A percentile compares a stretch with the other conserved stretches of the same genome.
Conservation (phyloP, 495 filamentous ascomycete genomes). For the Aspergillus nidulans region DNA sequence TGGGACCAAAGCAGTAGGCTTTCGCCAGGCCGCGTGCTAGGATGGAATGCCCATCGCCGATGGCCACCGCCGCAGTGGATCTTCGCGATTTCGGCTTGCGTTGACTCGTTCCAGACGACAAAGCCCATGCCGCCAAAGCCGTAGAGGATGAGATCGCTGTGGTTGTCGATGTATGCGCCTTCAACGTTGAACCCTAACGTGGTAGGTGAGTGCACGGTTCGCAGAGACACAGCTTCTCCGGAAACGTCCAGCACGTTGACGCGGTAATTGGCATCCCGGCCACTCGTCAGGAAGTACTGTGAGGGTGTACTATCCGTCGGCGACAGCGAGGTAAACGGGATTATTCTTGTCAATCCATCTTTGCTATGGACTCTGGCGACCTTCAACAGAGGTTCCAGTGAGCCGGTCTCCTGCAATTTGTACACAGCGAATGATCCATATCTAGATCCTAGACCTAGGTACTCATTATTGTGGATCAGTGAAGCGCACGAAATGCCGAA, state of each 20-base stretch:
- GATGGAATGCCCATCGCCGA: slow-evolving; percentile 60
- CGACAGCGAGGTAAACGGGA: slow-evolving; percentile 23
- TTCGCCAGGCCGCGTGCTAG: slow-evolving; percentile 20
- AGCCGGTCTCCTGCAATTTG: slow-evolving; percentile 18
- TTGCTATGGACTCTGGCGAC: slow-evolving; percentile 44
- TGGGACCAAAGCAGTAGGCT: slow-evolving; percentile 52
- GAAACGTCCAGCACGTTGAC: slow-evolving; percentile 39
- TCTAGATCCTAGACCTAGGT: slow-evolving; percentile 67
- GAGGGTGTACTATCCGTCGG: slow-evolving; percentile 7
- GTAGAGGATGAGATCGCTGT: slow-evolving; percentile 59
- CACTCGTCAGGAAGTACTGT: slow-evolving; percentile 54
- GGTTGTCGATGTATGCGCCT: slow-evolving; percentile 53
- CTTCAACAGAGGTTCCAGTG: slow-evolving; percentile 22
- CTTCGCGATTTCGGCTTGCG: slow-evolving; percentile 57
- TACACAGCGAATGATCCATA: slow-evolving; percentile 58
- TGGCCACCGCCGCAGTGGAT: slow-evolving; percentile 82
- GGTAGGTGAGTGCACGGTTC: slow-evolving; percentile 50
- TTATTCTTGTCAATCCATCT: slow-evolving; percentile 69
- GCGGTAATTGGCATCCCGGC: slow-evolving; percentile 69
- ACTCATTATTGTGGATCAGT: slow-evolving; percentile 31
- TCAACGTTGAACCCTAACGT: slow-evolving; percentile 67
- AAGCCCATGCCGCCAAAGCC: slow-evolving; percentile 79
- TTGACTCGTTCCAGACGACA: slow-evolving; percentile 70
- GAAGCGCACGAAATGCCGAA: slow-evolving; percentile 38
- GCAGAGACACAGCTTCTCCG: slow-evolving; percentile 21